phyloP scores from a whole-genome alignment of 2,329 filamentous ascomycete species.

The Lachnellula suecica region DNA sequence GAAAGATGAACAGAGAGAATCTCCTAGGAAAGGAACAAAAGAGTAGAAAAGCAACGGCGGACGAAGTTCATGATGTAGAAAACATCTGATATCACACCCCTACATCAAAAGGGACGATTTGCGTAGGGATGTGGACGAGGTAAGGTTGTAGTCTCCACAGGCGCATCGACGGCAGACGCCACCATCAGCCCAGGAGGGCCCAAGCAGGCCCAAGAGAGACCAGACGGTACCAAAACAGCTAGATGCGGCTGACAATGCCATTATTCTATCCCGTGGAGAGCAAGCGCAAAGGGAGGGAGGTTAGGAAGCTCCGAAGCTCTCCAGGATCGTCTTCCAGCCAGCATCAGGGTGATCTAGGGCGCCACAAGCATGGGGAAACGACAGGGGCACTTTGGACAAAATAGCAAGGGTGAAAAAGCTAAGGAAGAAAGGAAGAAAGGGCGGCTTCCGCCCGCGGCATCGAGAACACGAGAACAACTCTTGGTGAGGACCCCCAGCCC shows the following conservation, averaged over 20 bases:
- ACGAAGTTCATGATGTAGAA: background rate
- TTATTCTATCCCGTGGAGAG: background rate
- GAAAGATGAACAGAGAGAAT: background rate
- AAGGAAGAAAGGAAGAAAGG: too few relatives aligned
- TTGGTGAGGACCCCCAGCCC: too few relatives aligned
- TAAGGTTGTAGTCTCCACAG: background rate
- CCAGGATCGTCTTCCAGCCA: too few relatives aligned
- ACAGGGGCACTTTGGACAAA: too few relatives aligned
- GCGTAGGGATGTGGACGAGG: background rate
- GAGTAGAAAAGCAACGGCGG: background rate
- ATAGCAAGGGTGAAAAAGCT: too few relatives aligned
- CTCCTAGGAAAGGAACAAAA: background rate
- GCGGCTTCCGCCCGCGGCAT: too few relatives aligned
- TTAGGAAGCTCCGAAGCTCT: too few relatives aligned
- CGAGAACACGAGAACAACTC: too few relatives aligned
- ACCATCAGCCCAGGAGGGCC: background rate
- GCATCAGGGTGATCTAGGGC: too few relatives aligned
- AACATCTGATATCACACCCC: background rate
- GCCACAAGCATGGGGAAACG: too few relatives aligned
- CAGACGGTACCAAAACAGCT: background rate
- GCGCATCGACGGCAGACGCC: background rate
- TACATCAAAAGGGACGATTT: background rate
- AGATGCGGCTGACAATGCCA: background rate
- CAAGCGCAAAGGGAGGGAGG: too few relatives aligned
- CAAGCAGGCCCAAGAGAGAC: background rate